Base-by-base conservation (phyloP, 225 moss, liverwort and hornwort species). In the Sphagnum tenellum region DNA sequence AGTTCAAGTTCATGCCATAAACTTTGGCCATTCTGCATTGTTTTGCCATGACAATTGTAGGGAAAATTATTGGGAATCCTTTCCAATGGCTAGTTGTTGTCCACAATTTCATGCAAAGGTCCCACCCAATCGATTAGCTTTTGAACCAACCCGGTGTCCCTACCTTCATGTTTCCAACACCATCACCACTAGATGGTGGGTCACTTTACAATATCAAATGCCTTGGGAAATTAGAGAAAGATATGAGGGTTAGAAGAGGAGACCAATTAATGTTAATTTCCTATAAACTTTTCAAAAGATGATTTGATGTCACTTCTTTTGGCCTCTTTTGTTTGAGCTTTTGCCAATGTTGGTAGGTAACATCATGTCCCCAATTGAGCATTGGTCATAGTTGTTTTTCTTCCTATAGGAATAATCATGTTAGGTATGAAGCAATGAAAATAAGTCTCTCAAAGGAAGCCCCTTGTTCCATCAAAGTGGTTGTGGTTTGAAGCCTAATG, bases 121-220 rank as follows among this genome's bases (percentile, higher is more conserved):
- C 92, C 12, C 92, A 92, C 76, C 85, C 90, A 52, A 92, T 92
- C 92, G 96, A 98, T 75, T 92, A 98, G 77, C 81, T 98, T 44
- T 74, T 90, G 66, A 66, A 78, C 72, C 90, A 92, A 55, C 86
- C 96, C 3, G 88, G 86, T 4, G 70, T 89, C 54, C 82, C 89
- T 6, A 67, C 77, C 3, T 98, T 90, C 14, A 58, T 88, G 0
- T 98, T 88, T 64, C 74, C 90, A 50, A 47, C 89, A 57, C 92
- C 29, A 29, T 1, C 86, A 59, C 64, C 81, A 47, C 92, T 92
- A 59, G 89, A n/a, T n/a, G n/a, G 96, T 98, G 78, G 60, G 60
- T 64, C 29, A 29, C 1, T 66, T 11, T 62, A 59, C 64, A 46
- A 46, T 11, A 12, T 69, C 10, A 44, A 57, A 45, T 68, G 45